Percentiles rank a stretch among this genome's conserved stretches.
These are phyloP conservation scores for Aureobasidium sp. DNA, from an alignment of 2,329 filamentous ascomycete species.

Conservation along the genomic window DNA sequence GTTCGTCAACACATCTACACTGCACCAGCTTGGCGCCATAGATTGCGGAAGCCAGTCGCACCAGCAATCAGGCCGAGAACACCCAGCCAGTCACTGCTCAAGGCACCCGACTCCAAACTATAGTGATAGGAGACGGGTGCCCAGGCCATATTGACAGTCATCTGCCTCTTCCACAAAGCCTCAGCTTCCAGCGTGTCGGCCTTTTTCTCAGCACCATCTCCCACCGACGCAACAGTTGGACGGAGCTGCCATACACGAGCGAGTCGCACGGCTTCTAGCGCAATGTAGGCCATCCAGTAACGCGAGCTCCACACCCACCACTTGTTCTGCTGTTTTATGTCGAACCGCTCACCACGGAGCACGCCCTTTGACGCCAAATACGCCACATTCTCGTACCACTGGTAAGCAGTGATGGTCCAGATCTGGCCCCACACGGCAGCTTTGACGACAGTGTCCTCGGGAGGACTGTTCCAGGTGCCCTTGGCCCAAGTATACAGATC, in stretches of 20 bases:
- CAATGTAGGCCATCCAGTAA: slow-evolving; percentile 74
- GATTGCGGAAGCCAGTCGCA: slow-evolving; percentile 15
- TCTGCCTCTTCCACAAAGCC: slow-evolving; percentile 16
- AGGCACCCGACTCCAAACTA: slow-evolving; percentile 15
- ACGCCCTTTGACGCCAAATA: slow-evolving; percentile 71
- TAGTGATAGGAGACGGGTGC: slow-evolving; percentile 18
- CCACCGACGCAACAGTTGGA: slow-evolving; percentile 26
- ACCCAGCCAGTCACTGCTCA: slow-evolving; percentile 17
- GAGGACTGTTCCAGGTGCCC: slow-evolving; percentile 29
- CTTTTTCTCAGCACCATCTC: slow-evolving; percentile 36
- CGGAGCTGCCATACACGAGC: slow-evolving; percentile 37
- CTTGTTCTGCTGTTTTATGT: slow-evolving; percentile 43
- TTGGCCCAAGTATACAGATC: slow-evolving; percentile 65
- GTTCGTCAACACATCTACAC: not conserved
- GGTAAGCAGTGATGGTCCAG: slow-evolving; percentile 59
- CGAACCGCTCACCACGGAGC: slow-evolving; percentile 36
- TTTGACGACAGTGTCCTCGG: slow-evolving; percentile 40
- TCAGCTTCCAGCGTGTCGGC: slow-evolving; percentile 25
- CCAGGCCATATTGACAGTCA: slow-evolving; percentile 18
- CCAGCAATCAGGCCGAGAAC: slow-evolving; percentile 16
- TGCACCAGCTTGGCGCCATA: slow-evolving; percentile 15
- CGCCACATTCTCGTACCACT: slow-evolving; percentile 75
- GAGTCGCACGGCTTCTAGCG: slow-evolving; percentile 66
- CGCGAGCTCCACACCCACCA: slow-evolving; percentile 68
- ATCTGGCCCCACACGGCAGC: slow-evolving; percentile 63